Conservation (phyloP, 495 filamentous ascomycete species). For the Aspergillus affinis region DNA sequence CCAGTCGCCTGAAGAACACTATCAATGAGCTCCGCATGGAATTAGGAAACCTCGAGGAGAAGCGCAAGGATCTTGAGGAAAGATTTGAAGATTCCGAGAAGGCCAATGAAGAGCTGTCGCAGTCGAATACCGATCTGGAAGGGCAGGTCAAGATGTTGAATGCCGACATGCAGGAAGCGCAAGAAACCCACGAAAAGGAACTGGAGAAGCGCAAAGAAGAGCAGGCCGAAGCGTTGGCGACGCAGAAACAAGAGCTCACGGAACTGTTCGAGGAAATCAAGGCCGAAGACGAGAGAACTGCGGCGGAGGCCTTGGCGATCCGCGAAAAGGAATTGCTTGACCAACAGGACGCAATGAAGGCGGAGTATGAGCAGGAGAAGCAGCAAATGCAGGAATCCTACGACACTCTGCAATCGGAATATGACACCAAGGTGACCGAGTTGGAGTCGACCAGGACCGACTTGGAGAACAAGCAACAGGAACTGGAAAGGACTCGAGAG, state of each 20-base stretch:
- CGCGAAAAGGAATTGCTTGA: constrained; percentile 41
- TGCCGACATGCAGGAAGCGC: constrained; percentile 43
- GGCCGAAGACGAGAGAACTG: constrained; percentile 47
- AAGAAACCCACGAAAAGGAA: constrained; percentile 36
- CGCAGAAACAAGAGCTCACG: constrained; percentile 46
- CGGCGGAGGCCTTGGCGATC: constrained; percentile 36
- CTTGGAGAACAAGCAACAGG: constrained; percentile 27
- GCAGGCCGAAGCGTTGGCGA: constrained; percentile 36
- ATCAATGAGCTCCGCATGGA: constrained; percentile 55
- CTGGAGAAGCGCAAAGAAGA: constrained; percentile 41
- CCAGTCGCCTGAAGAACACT: constrained; percentile 44
- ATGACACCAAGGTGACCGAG: constrained; percentile 35
- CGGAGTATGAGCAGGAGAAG: constrained; percentile 47
- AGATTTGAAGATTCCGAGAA: constrained; percentile 39
- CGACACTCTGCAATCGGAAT: constrained; percentile 35
- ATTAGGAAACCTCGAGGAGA: constrained; percentile 56
- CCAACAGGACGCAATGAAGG: constrained; percentile 37
- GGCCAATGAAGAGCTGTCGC: constrained; percentile 41
- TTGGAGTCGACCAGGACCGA: constrained; percentile 36
- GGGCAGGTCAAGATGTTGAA: constrained; percentile 53
- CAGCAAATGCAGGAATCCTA: constrained; percentile 42
- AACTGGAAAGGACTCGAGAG: constrained; percentile 33
- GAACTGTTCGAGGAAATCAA: constrained; percentile 50
- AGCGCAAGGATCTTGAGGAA: constrained; percentile 52
- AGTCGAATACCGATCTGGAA: constrained; percentile 42